Conservation (phyloP, 331 rosid species). For the Stylosanthes scabra region DNA sequence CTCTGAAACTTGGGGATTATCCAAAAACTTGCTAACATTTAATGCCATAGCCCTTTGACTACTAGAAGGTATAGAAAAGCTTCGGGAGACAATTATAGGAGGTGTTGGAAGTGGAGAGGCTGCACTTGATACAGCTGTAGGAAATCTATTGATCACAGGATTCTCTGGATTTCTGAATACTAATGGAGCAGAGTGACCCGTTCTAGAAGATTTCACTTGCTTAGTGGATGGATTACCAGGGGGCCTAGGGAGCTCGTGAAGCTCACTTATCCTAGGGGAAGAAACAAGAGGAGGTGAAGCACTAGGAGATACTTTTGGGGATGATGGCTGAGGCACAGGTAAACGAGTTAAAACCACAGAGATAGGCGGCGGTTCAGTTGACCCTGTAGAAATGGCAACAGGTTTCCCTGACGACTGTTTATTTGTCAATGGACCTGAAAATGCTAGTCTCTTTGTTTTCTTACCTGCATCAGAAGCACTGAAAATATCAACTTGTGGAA, state of each 20-base stretch:
- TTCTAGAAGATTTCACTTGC: constrained; percentile 52
- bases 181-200: constrained; percentile 84
- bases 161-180: constrained; percentile 66
- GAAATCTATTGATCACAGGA: constrained; percentile 49
- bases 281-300: constrained; percentile 87
- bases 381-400: constrained; percentile 41
- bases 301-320: constrained; percentile 77
- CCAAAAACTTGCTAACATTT: constrained; percentile 69
- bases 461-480: constrained; percentile 54
- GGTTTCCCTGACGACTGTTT: constrained; percentile 68
- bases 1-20: constrained; percentile 61
- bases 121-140: constrained; percentile 56
- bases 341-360: constrained; percentile 60
- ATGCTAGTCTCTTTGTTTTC: constrained; percentile 67
- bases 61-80: constrained; percentile 89
- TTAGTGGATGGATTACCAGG: constrained; percentile 65
- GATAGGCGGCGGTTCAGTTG: constrained; percentile 52
- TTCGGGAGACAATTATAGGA: constrained; percentile 70
- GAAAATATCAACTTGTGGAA: constrained; percentile 51
- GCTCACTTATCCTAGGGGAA: constrained; percentile 87
- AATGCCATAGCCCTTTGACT: constrained; percentile 69
- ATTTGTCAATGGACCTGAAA: constrained; percentile 76
- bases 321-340: constrained; percentile 69
- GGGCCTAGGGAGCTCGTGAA: constrained; percentile 96
- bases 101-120: constrained; percentile 94